Evolutionary conservation across 768 basidiomycete species (phyloP).

Genomic region (Macrolepiota fuliginosa): DNA sequence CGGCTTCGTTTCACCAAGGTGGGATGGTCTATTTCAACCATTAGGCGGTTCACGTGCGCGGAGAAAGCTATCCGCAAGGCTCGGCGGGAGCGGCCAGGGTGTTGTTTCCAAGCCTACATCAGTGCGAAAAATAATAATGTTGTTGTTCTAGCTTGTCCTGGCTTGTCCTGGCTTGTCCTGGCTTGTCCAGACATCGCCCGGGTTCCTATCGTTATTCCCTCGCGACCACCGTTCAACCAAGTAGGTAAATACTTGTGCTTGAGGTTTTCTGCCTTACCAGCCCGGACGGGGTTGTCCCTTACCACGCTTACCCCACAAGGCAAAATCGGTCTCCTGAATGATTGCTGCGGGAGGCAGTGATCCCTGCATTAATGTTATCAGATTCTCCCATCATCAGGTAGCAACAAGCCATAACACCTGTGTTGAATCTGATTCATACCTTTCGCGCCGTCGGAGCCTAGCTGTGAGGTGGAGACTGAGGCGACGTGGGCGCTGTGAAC

Average conservation of each 20-base stretch:
- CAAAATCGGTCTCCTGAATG: not conserved
- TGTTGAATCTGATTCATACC: no score
- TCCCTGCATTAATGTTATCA: not conserved
- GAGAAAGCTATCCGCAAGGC: not conserved
- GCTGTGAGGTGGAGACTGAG: no score
- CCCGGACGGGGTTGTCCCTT: no score
- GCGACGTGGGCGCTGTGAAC: no score
- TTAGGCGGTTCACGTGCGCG: not conserved
- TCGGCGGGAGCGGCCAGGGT: not conserved
- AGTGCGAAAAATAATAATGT: not conserved
- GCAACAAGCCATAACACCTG: not conserved
- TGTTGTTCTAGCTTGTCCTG: not conserved
- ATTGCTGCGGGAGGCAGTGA: not conserved
- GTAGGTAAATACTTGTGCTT: not conserved
- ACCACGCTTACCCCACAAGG: not conserved
- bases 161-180: not conserved
- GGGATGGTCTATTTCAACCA: not conserved
- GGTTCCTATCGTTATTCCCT: no score
- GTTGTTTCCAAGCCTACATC: not conserved
- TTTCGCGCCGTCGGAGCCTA: no score
- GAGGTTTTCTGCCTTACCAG: no score
- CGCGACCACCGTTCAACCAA: not conserved
- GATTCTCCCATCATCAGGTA: not conserved
- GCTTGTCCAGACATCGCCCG: no score
- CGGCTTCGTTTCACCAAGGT: not conserved